Base-by-base conservation (phyloP, 768 basidiomycete species). In the Auricularia sp. region DNA sequence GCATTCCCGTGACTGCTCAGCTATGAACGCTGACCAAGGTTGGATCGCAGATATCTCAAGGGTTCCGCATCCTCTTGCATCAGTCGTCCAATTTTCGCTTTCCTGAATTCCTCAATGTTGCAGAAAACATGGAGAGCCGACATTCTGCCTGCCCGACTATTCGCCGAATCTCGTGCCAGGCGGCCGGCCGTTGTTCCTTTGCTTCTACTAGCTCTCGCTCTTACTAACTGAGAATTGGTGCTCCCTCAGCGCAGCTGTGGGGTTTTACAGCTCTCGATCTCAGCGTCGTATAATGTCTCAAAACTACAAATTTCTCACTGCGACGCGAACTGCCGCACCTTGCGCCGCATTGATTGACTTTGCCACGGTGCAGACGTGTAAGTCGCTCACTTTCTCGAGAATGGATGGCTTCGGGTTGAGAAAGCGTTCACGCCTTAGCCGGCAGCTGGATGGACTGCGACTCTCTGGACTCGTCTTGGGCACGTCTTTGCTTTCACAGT, bases 331-430 rank as follows among this genome's bases (percentile, higher is more conserved):
- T 35, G 11, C 11, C 56, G 16, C 29, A 34, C 12, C 56, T 7
- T 18, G 8, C 29, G 29, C 29, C 29, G 29, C 29, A 29, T 29
- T 29, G 10, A 14, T 14, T 59, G 56, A 59, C 56, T n/a, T n/a
- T n/a, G 8, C 7, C 11, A 8, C 23, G 34, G 6, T 59, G 18
- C 56, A 59, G 56, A 59, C 7, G 82, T 77, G 63, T 80, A 85
- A 66, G 76, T 81, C 39, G 74, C 80, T 51, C 79, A 82, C 67
- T 85, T 86, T 71, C 74, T 87, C 60, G 77, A 81, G 64, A 72
- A 84, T 63, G 84, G 84, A 5, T 86, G 81, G 65, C 71, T 85
- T 54, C 72, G 82, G 47, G 78, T 86, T 66, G 78, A 79, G 67
- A 70, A 76, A 36, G 84, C 83, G 0, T 85, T 86, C 69, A 77